Percentiles rank a stretch among this genome's conserved stretches.
Evolutionary conservation across 257 asterid genomes (phyloP).

Genomic region (Knoxia roxburghii): DNA sequence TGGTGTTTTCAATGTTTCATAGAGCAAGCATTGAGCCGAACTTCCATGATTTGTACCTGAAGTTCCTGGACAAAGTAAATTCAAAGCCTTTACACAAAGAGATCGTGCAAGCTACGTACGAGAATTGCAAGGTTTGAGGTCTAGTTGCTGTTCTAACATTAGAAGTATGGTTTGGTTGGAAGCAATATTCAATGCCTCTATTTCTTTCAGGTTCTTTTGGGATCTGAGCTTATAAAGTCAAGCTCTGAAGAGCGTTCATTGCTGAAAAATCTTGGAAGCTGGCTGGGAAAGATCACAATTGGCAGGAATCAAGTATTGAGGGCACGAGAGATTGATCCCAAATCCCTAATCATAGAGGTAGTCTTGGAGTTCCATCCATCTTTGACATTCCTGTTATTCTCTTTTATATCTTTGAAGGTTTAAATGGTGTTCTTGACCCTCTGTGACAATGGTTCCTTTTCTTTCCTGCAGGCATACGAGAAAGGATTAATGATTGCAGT

Average conservation of each 20-base stretch:
- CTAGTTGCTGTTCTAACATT: neutral
- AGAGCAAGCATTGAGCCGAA: conserved; percentile 98
- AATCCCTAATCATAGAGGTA: conserved; percentile 75
- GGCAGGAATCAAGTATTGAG: conserved; percentile 90
- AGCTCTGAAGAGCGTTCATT: conserved; percentile 93
- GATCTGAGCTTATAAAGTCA: conserved; percentile 94
- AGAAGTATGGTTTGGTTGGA: conserved; percentile 3
- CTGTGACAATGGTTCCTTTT: neutral
- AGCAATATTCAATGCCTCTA: conserved; percentile 13
- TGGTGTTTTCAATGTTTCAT: conserved; percentile 18
- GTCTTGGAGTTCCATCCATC: neutral
- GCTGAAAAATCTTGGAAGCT: conserved; percentile 93
- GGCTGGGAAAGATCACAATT: conserved; percentile 98
- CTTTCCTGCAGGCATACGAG: conserved; percentile 71
- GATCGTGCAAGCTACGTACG: conserved; percentile 79
- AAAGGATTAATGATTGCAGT: conserved; percentile 98
- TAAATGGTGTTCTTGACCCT: neutral
- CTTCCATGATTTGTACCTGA: conserved; percentile 93
- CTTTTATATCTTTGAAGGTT: neutral
- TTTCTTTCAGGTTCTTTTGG: conserved; percentile 76
- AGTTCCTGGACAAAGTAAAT: conserved; percentile 84
- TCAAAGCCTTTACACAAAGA: conserved; percentile 70
- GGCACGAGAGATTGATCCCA: conserved; percentile 93
- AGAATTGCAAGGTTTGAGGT: conserved; percentile 87
- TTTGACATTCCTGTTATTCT: neutral